Conservation (phyloP, 2,329 filamentous ascomycete genomes). For the Pseudogymnoascus sp. region DNA sequence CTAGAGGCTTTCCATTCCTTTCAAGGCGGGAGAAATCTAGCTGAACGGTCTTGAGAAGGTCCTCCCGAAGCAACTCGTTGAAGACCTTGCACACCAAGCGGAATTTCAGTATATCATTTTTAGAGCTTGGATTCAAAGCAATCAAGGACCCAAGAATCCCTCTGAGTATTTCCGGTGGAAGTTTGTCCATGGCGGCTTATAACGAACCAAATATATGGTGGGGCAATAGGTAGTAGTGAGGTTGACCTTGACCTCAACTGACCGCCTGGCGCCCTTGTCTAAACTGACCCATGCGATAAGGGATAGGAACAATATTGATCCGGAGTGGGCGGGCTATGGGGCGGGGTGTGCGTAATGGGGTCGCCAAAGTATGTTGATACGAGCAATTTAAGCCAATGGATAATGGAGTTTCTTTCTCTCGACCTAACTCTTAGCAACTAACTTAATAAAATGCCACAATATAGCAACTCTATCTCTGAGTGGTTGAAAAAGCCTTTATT, state of each 20-base stretch:
- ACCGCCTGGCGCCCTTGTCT: not conserved
- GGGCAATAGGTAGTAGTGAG: slow-evolving; percentile 11
- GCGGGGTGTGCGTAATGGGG: no score
- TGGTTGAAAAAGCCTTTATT: not conserved
- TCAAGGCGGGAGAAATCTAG: slow-evolving; percentile 46
- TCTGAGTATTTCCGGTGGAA: slow-evolving; percentile 44
- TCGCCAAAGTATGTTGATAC: not conserved
- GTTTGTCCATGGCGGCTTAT: slow-evolving; percentile 36
- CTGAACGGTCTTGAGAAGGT: slow-evolving; percentile 42
- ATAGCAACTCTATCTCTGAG: not conserved
- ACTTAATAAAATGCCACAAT: not conserved
- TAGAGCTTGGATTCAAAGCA: slow-evolving; percentile 34
- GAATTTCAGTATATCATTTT: slow-evolving; percentile 41
- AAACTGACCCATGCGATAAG: not conserved
- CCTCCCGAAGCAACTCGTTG: slow-evolving; percentile 41
- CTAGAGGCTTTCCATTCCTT: slow-evolving; percentile 29
- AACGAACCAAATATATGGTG: not conserved
- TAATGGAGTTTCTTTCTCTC: not conserved
- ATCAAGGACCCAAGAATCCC: slow-evolving; percentile 42
- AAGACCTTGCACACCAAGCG: slow-evolving; percentile 47
- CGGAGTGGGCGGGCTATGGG: not conserved
- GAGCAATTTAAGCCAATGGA: not conserved
- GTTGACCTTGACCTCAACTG: not conserved
- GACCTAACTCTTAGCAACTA: not conserved
- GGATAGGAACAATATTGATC: slow-evolving; percentile 8